Base-by-base conservation (phyloP, 2,329 filamentous ascomycete species). In the Colletotrichum noveboracense region DNA sequence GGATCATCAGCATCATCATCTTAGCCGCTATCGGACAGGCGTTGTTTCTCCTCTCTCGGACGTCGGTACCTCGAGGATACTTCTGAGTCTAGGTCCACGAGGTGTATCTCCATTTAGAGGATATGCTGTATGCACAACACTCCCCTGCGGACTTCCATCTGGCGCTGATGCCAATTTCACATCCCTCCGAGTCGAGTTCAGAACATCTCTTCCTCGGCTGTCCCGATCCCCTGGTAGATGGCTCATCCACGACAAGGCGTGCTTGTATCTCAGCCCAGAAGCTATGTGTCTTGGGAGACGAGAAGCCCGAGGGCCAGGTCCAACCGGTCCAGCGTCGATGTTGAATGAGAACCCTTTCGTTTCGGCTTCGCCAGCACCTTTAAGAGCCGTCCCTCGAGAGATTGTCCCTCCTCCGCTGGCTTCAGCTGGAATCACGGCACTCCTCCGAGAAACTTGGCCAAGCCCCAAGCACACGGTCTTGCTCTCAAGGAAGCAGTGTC, bases 401-500 rank as follows among this genome's bases (percentile, higher is more conserved):
- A 3, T n/a, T 43, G 0, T 43, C 38, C 38, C 5, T 43, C 18
- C 16, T 10, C 9, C 38, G 38, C 18, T 6, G 5, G 38, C 38
- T n/a, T 18, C 18, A n/a, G 38, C 38, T 43, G 38, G 1, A 43
- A 43, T 3, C 16, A 43, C 38, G 18, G 36, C 36, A 1, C 2
- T 38, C 16, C 36, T 5, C 1, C 3, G 18, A 43, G 38, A 12
- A 43, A 7, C 18, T n/a, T 1, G 38, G 2, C 1, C 16, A 3
- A n/a, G 16, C 16, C 8, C 36, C 5, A 2, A 10, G 36, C 8
- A 38, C 14, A 5, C 7, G 36, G 36, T 16, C 16, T 38, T 38
- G 7, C 14, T 8, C 3, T 5, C 14, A 2, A 10, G 2, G 36
- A 38, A 16, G 34, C 7, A 16, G 14, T 8, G 4, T 38, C 34